Evolutionary conservation across 805 yeast genomes (phyloP), one percentile per base, ranked within the genome.

Genomic region (Candida namnaoensis): DNA sequence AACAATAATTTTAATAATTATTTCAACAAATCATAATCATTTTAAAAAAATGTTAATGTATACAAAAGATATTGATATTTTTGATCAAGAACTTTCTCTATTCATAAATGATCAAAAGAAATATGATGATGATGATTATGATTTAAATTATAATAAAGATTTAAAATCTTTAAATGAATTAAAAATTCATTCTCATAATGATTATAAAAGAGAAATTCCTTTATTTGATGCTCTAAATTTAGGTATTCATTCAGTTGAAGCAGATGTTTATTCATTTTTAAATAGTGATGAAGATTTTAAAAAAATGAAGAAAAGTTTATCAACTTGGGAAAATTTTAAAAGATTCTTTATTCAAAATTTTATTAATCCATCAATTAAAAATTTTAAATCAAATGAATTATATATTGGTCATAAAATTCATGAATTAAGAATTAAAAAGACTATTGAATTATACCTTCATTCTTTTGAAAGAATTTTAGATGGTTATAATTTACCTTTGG

Each of bases 341-440:
- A 30, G n/a, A 7, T 30, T 7, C n/a, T 30, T 30, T 30, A 30
- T 27, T 27, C 28, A 30, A 30, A 30, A 9, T 9, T 30, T 30
- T 30, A 9, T 7, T 7, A 30, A 30, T 30, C 32, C 32, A 30
- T 30, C 32, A 71, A 70, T 30, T 30, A 30, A 30, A 30, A 12
- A 30, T 30, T 30, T 30, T 12, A 30, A 30, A 11, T 30, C 32
- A 11, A 47, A 61, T 37, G 68, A 67, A 35, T 57, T 80, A 13
- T 80, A 71, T 39, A 84, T 82, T 26, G 88, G 88, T 3, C 90
- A 83, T 54, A 73, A 73, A 44, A 62, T 65, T 42, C 62, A 64
- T 7, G 69, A 69, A 37, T 58, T 82, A 44, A 60, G 69, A 6
- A 41, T 43, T 4, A 61, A 61, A 23, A 63, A 66, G 36, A 79